Percentiles rank a stretch among this genome's conserved stretches.
phyloP scores from a whole-genome alignment of 176 grass and related monocot genomes.

The Hsuehochloa calcarea region DNA sequence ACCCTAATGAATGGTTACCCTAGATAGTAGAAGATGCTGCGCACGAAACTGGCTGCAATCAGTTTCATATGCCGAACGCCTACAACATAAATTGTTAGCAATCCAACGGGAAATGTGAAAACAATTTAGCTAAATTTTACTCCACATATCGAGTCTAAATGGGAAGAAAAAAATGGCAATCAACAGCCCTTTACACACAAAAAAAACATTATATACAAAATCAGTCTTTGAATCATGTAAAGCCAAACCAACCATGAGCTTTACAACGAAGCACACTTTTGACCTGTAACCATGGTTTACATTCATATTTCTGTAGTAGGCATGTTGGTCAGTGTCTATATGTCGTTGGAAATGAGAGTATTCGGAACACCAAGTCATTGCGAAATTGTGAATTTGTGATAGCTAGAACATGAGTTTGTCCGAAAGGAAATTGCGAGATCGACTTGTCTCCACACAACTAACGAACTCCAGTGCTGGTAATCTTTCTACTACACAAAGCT shows the following conservation, averaged over 20 bases:
- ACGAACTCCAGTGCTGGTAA: background rate
- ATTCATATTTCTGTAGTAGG: too few species aligned
- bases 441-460: background rate
- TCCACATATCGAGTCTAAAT: too few species aligned
- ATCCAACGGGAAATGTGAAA: background rate
- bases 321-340: too few species aligned
- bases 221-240: too few species aligned
- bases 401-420: background rate
- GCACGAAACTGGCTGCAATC: background rate
- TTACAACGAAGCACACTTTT: too few species aligned
- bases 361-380: background rate
- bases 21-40: background rate
- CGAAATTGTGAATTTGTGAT: background rate
- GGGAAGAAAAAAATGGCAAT: background rate
- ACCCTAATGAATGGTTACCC: background rate
- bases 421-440: background rate
- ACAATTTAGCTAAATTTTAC: background rate
- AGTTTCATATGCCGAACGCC: too few species aligned
- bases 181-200: too few species aligned
- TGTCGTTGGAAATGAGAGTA: background rate
- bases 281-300: too few species aligned
- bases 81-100: too few species aligned
- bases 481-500: background rate
- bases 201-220: too few species aligned
- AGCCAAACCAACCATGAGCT: too few species aligned